These are phyloP conservation scores for Ophiostoma australiae DNA, from an alignment of 2,329 filamentous ascomycete species.

Conservation along the genomic window DNA sequence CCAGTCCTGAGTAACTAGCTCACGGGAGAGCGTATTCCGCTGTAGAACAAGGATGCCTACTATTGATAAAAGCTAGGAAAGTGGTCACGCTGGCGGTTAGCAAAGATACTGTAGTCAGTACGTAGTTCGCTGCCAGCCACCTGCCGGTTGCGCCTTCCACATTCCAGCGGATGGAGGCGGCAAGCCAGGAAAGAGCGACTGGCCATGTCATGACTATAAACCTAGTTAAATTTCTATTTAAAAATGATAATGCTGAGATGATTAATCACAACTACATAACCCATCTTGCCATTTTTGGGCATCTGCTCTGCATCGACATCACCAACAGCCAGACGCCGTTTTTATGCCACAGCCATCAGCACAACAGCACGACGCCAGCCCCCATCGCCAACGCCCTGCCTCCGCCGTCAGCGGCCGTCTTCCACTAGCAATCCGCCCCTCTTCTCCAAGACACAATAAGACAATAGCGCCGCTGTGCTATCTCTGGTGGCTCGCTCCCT, in stretches of 20 bases:
- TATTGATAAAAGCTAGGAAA: background rate
- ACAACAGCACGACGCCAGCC: background rate
- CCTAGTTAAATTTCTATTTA: background rate
- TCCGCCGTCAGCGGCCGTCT: background rate
- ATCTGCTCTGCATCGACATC: background rate
- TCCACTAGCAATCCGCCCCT: background rate
- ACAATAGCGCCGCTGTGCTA: background rate
- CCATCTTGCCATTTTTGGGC: background rate
- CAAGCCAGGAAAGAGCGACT: slow-evolving; percentile 2
- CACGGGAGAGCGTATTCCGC: background rate
- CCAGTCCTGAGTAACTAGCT: background rate
- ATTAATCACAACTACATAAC: background rate
- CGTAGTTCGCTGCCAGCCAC: background rate
- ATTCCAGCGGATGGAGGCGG: slow-evolving; percentile 1
- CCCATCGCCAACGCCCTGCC: background rate
- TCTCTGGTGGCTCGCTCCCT: background rate
- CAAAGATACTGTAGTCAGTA: no score
- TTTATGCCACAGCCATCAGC: background rate
- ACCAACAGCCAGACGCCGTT: background rate
- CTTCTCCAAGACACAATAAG: background rate
- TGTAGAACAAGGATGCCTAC: background rate
- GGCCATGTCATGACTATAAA: background rate
- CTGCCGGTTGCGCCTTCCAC: slow-evolving; percentile 3
- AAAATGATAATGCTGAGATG: background rate
- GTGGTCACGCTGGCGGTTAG: background rate